Evolutionary conservation across 441 rosid genomes (phyloP).

Genomic region (Viola pubescens): DNA sequence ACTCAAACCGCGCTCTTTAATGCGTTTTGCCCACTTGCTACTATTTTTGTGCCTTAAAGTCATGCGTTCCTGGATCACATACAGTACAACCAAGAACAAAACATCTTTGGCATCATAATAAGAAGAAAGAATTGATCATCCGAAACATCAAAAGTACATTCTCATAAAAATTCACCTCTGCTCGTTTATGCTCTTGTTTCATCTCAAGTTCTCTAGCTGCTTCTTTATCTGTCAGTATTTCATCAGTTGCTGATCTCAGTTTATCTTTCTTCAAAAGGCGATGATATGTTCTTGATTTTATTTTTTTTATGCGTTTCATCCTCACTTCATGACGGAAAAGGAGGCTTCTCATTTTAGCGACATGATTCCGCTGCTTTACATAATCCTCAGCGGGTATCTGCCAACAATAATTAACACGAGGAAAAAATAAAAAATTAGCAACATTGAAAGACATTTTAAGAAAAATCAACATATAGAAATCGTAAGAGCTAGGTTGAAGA

Average conservation of each 20-base stretch:
- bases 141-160: neutral
- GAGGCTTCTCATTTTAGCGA: slow-evolving; percentile 80
- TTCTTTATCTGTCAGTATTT: slow-evolving; percentile 66
- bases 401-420: slow-evolving; percentile 20
- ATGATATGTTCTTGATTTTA: slow-evolving; percentile 88
- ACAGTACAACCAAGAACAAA: neutral
- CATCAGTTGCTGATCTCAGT: slow-evolving; percentile 36
- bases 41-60: slow-evolving; percentile 72
- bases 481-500: no score
- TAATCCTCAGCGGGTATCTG: slow-evolving; percentile 82
- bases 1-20: slow-evolving; percentile 59
- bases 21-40: slow-evolving; percentile 77
- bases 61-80: slow-evolving; percentile 66
- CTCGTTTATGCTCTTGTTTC: slow-evolving; percentile 70
- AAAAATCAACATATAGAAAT: no score
- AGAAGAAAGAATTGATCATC: neutral
- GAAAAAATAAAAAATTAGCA: neutral
- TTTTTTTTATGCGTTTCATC: slow-evolving; percentile 73
- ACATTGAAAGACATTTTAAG: no score
- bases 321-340: slow-evolving; percentile 85
- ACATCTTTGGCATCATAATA: neutral
- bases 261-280: slow-evolving; percentile 66
- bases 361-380: slow-evolving; percentile 40
- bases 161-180: slow-evolving; percentile 47
- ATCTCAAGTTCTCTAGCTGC: slow-evolving; percentile 70